Base-by-base conservation (phyloP, 345 rosid genomes). In the Camelina hispida region DNA sequence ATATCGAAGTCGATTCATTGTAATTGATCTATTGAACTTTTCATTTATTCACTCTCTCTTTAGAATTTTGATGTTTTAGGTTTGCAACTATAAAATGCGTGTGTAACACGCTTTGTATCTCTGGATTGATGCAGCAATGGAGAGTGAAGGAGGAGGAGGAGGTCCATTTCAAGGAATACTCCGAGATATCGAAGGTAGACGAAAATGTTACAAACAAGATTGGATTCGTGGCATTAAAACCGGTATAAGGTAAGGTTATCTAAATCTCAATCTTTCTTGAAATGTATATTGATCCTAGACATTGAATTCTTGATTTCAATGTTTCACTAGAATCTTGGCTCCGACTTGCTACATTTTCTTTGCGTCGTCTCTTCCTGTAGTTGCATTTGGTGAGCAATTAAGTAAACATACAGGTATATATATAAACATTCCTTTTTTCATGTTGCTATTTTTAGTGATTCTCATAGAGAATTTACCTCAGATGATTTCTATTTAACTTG, bases 331-430 rank as follows among this genome's bases (percentile, higher is more conserved):
- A 80, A 85, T 90, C 42, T 64, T 90, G 81, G 93, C 93, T 61
- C 98, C 95, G 22, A 85, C 91, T 50, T 73, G 80, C 8, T 90
- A 87, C 50, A 84, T 87, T 54, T 93, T 93, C 85, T 93, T 93
- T 80, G 96, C 98, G 25, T 93, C 96, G 7, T 85, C 95, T 35
- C 93, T 93, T 79, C 96, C 93, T 14, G 96, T 90, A 34, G 86
- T 93, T 67, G 98, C 93, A 56, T 93, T 93, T 62, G 96, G 98
- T 58, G 95, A 87, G 73, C 98, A 93, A 83, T 70, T 90, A 56
- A 87, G 85, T 76, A 83, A 89, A 79, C 93, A 89, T 28, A 93
- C 98, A 75, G 93, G 98, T 87, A 71, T 50, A 0, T 50, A 0
- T 2, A 15, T 42, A 1, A 9, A 9, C 2, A 15, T 54, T 4